Base-by-base conservation (phyloP, 2,329 filamentous ascomycete species). In the Claviceps pazoutovae region DNA sequence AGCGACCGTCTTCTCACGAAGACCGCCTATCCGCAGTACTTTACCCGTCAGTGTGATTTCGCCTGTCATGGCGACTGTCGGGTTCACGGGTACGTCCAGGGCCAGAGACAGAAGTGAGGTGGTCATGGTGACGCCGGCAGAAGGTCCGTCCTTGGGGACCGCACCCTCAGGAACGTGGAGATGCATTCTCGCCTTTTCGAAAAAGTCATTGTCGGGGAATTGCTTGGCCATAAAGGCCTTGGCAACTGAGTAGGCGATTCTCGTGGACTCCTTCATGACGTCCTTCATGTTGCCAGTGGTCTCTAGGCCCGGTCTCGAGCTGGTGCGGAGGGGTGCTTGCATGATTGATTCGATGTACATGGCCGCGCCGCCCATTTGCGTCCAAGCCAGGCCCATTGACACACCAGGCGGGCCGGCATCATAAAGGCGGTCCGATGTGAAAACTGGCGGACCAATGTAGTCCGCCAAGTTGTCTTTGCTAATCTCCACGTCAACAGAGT, bases 361-460 rank as follows among this genome's bases (percentile, higher is more conserved):
- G 49, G 93, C 93, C 4, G 93, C 88, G 54, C 93, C 93, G 55
- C 93, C 93, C 80, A 98, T 88, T 63, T 89, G 88, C 7, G 94
- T 98, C 93, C 93, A 98, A 7, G 93, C 93, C 50, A 98, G 79
- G 57, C 93, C 93, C 93, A 98, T 97, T 21, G 90, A 87, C 16
- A 98, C 93, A 68, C 93, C 93, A 2, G 93, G 80, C 4, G 94
- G 93, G 54, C 89, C 95, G 47, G 83, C 81, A 61, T 98, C 93
- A 73, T 97, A 98, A 14, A 98, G 76, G 51, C 94, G 83, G 68
- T 98, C 93, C 4, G 93, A 88, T 0, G 89, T 98, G 71, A 95
- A 98, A 51, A 97, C 80, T 1, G 93, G 90, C 1, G 93, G 90
- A 2, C 93, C 93, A 54, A 98, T 91, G 64, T 96, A 98, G 67